These are phyloP conservation scores for Wickerhamomyces queroliae DNA, from an alignment of 805 yeast species.

Conservation along the genomic window DNA sequence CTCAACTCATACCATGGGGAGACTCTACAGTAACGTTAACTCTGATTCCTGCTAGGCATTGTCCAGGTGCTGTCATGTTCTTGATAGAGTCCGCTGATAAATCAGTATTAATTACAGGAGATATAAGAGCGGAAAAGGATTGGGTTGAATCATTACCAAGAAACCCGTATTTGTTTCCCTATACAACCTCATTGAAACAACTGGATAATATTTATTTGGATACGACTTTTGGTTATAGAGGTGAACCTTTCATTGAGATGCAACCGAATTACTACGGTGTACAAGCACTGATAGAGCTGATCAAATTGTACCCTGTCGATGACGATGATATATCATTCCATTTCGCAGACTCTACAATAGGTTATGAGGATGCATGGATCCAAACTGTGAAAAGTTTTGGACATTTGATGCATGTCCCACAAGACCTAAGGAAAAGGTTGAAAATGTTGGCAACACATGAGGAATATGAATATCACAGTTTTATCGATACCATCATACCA, in stretches of 20 bases:
- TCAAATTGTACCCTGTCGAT: constrained; percentile 35
- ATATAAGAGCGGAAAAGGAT: constrained; percentile 50
- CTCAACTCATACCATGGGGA: constrained; percentile 17
- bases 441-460: constrained; percentile 6
- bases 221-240: constrained; percentile 45
- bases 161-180: constrained; percentile 39
- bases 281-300: constrained; percentile 22
- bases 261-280: constrained; percentile 37
- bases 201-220: constrained; percentile 47
- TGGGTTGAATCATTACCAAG: constrained; percentile 35
- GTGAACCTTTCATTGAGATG: constrained; percentile 42
- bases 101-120: constrained; percentile 50
- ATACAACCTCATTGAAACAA: constrained; percentile 23
- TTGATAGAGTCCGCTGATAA: constrained; percentile 30
- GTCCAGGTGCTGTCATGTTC: constrained; percentile 56
- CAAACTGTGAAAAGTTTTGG: constrained; percentile 24
- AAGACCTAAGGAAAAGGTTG: constrained; percentile 19
- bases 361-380: constrained; percentile 52
- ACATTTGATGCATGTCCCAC: constrained; percentile 26
- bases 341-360: constrained; percentile 36
- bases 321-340: constrained; percentile 30
- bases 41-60: constrained; percentile 46
- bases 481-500: neutral
- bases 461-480: constrained; percentile 1
- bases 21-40: constrained; percentile 28